Base-by-base conservation (phyloP, 768 basidiomycete genomes). In the Suillus paluster region DNA sequence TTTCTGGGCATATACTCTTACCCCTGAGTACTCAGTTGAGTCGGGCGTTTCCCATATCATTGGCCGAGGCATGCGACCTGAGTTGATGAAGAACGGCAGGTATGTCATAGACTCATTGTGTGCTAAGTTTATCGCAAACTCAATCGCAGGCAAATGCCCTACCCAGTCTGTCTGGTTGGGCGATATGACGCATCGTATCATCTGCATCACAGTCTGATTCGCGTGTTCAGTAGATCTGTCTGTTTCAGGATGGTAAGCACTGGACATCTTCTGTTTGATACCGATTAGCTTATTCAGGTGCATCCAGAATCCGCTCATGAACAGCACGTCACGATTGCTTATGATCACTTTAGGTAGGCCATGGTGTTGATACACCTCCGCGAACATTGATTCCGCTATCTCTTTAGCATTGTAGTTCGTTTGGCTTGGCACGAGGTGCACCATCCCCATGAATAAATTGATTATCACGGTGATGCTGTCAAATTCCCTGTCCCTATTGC, bases 221-320 rank as follows among this genome's bases (percentile, higher is more conserved):
- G 54, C 21, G 7, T 75, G 66, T 58, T 82, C 78, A 0, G 77
- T 79, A 0, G 73, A 65, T 0, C 80, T 79, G 59, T 82, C 78
- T 0, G 79, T 78, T 58, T 83, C 69, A 0, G 81, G 80, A 60
- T 83, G 81, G 60, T 73, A 82, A 0, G 79, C 66, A 0, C 74
- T 76, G 0, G 77, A 79, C 41, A 42, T 42, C 1, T 66, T 54
- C 0, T 78, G 64, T 15, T 76, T 71, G 1, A 68, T 66, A 1
- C 75, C 73, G 0, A 77, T 59, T 9, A 68, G 66, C 38, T 63
- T 36, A 62, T 79, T 67, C 0, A 83, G 62, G 4, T 68, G 64
- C 4, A 49, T 45, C 82, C 82, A 83, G 63, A 82, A 83, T 1
- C 41, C 57, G 25, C 77, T 77, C 0, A 78, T 82, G 64, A 83